phyloP scores from a whole-genome alignment of 768 basidiomycete genomes.

The Leccinellum albellum region DNA sequence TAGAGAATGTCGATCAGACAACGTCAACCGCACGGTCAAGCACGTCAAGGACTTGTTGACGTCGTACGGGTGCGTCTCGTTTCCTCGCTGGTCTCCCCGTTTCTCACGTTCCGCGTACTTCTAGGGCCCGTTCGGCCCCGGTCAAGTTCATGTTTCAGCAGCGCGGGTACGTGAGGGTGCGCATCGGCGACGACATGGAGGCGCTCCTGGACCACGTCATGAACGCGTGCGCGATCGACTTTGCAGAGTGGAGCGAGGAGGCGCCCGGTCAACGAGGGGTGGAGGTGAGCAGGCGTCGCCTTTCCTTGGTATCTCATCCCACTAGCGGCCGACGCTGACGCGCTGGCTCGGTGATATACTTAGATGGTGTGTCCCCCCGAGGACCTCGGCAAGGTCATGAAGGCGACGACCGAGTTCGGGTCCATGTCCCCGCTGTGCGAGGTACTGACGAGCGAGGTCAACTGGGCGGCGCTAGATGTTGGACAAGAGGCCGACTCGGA shows the following conservation, averaged over 20 bases:
- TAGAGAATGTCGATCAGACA: conserved; percentile 63
- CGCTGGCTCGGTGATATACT: too few species aligned
- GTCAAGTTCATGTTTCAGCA: conserved; percentile 65
- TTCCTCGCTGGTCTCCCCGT: too few species aligned
- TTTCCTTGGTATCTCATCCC: not conserved
- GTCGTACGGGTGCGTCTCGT: conserved; percentile 38
- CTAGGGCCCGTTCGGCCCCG: conserved; percentile 57
- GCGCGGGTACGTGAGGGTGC: conserved; percentile 49
- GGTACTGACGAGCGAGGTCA: conserved; percentile 47
- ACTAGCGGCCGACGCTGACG: not conserved
- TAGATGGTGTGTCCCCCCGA: conserved; percentile 47
- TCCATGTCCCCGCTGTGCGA: conserved; percentile 31
- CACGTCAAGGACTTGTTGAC: conserved; percentile 51
- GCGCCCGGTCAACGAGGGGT: conserved; percentile 27
- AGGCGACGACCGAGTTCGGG: conserved; percentile 27
- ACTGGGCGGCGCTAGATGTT: conserved; percentile 50
- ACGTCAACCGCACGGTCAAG: conserved; percentile 58
- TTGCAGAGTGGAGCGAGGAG: conserved; percentile 37
- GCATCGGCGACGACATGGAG: conserved; percentile 34
- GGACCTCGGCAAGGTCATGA: conserved; percentile 37
- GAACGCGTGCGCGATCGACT: conserved; percentile 42
- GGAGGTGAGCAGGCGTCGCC: conserved; percentile 28
- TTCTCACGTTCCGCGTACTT: too few species aligned
- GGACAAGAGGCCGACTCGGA: conserved; percentile 39
- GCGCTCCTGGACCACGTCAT: conserved; percentile 39